Evolutionary conservation across 2,329 filamentous ascomycete genomes (phyloP).

Genomic region (Coniochaeta sp.): DNA sequence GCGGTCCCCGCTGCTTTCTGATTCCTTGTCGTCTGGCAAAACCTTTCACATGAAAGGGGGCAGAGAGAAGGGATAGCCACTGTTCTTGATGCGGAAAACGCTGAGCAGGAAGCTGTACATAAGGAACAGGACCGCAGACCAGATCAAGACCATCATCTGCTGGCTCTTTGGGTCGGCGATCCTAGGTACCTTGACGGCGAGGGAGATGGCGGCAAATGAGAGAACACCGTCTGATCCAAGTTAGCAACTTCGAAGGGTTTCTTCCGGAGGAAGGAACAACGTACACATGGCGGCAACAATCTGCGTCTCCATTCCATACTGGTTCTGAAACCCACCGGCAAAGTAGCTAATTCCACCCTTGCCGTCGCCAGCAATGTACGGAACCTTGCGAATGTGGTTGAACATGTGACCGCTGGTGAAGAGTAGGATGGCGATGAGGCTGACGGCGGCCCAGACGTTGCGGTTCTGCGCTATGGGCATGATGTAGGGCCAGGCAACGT

Average conservation of each 20-base stretch:
- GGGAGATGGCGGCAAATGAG: conserved; percentile 83
- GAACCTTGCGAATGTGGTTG: conserved; percentile 94
- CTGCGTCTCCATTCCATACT: conserved; percentile 91
- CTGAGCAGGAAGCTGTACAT: conserved; percentile 93
- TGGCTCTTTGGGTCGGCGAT: conserved; percentile 72
- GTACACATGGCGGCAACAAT: conserved; percentile 90
- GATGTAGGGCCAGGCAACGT: conserved; percentile 69
- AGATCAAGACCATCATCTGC: conserved; percentile 72
- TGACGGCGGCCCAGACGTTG: conserved; percentile 88
- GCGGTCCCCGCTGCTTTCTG: neutral
- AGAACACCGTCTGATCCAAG: conserved; percentile 51
- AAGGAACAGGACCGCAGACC: conserved; percentile 67
- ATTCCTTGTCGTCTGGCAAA: neutral
- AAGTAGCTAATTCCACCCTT: conserved; percentile 85
- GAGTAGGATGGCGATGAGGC: conserved; percentile 79
- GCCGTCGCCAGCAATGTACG: conserved; percentile 81
- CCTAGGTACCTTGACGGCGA: conserved; percentile 87
- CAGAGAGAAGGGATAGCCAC: conserved; percentile 87
- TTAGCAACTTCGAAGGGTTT: conserved; percentile 11
- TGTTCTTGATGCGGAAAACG: conserved; percentile 91
- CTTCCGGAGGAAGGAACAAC: neutral
- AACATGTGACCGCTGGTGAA: conserved; percentile 99
- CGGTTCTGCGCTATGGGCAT: conserved; percentile 79
- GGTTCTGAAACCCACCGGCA: conserved; percentile 84
- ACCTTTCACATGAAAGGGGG: conserved; percentile 69